These are phyloP conservation scores for Raddia distichophylla DNA, from an alignment of 176 grass and related monocot genomes.

Conservation along the genomic window DNA sequence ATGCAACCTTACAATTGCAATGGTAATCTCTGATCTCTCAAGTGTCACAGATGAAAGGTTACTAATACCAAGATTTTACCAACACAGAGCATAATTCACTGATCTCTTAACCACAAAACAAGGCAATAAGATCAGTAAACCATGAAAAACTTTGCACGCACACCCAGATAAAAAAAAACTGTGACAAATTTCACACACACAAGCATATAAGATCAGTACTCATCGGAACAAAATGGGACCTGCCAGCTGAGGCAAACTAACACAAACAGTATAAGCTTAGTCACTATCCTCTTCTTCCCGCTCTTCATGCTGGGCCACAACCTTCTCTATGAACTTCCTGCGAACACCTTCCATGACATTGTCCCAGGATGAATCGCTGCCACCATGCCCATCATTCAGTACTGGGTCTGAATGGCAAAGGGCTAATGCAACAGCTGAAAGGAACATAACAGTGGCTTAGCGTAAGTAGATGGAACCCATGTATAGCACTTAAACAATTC, in stretches of 20 bases:
- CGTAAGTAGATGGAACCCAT: neutral
- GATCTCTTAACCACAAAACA: too few species aligned
- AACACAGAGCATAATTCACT: too few species aligned
- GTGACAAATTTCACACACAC: too few species aligned
- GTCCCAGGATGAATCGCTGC: conserved; percentile 62
- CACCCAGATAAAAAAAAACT: too few species aligned
- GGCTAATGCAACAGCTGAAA: conserved; percentile 84
- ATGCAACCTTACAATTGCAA: too few species aligned
- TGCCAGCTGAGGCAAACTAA: neutral
- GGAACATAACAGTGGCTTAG: conserved; percentile 26
- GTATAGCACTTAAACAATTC: neutral
- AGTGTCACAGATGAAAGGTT: too few species aligned
- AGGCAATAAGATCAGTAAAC: too few species aligned
- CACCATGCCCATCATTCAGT: conserved; percentile 77
- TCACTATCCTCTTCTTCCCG: conserved; percentile 78
- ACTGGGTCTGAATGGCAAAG: conserved; percentile 88
- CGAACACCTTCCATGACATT: conserved; percentile 83
- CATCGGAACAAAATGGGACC: too few species aligned
- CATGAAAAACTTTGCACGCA: too few species aligned
- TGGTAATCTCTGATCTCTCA: too few species aligned
- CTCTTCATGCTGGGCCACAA: conserved; percentile 74
- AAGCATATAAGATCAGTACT: too few species aligned
- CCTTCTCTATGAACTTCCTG: conserved; percentile 92
- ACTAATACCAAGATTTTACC: too few species aligned
- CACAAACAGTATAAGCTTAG: conserved; percentile 23